These are phyloP conservation scores for Pelargonium nanum DNA, from an alignment of 345 rosid genomes.

Conservation along the genomic window DNA sequence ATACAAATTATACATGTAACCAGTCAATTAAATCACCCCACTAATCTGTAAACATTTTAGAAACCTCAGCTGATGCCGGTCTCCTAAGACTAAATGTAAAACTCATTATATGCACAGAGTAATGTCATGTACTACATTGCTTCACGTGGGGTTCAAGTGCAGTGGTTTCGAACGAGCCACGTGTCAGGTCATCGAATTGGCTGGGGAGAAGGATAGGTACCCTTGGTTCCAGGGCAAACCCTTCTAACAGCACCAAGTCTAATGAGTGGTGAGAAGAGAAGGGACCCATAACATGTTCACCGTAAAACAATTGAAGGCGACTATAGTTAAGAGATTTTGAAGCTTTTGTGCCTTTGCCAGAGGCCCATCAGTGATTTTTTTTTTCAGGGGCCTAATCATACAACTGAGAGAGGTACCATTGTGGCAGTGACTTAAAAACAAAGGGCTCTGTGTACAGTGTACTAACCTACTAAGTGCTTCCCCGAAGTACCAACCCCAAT, in stretches of 20 bases:
- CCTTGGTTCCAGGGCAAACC: conserved; percentile 12
- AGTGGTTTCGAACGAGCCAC: conserved; percentile 8
- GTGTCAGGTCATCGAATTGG: not conserved
- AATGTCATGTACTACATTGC: not conserved
- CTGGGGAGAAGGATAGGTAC: not conserved
- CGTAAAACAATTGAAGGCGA: not conserved
- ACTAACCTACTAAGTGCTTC: too few species aligned
- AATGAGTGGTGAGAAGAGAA: not conserved
- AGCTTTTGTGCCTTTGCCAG: conserved; percentile 14
- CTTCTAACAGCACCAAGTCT: not conserved
- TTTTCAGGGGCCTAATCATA: not conserved
- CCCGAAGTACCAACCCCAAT: not conserved
- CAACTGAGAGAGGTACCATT: not conserved
- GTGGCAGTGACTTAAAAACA: conserved; percentile 11
- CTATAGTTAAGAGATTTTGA: not conserved
- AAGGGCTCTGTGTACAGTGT: too few species aligned
- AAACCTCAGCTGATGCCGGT: too few species aligned
- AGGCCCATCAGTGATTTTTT: conserved; percentile 14
- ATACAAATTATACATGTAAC: too few species aligned
- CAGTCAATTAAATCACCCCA: too few species aligned
- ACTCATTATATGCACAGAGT: too few species aligned
- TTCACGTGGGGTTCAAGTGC: conserved; percentile 1
- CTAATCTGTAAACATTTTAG: too few species aligned
- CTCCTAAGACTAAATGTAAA: too few species aligned
- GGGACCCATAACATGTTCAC: not conserved